Base-by-base conservation (phyloP, 192 early-diverging fungal species). In the Gryganskiella cystojenkinii region DNA sequence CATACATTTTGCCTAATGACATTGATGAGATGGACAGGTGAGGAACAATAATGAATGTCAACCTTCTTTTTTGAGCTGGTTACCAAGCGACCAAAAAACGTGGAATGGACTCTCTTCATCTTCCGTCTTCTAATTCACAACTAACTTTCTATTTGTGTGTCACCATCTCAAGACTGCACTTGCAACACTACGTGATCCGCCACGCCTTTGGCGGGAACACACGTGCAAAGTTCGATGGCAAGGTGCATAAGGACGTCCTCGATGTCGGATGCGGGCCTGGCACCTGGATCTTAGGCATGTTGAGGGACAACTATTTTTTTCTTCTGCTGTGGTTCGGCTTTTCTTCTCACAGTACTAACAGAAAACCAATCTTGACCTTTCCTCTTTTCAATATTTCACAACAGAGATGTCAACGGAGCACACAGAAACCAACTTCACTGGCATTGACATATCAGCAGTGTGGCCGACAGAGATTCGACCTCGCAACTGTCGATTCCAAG, bases 1-100 rank as follows among this genome's bases (percentile, higher is more conserved):
- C 62, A 25, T 87, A 87, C 63, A 20, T 81, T n/a, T 64, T 87
- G 11, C 85, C 85, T 0, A 85, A 84, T 43, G 85, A 87, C 34
- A 81, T 83, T 62, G 65, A 70, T 50, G 85, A 82, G 50, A 74
- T 79, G 67, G 81, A 82, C 54, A 79, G 81, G 64, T 78, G 64
- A 64, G 15, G 55, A 25, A 20, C 35, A 35, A 56, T 20, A 7
- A 56, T 7, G 34, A 35, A 40, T 34, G 35, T 31, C 33, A 56
- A 19, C 43, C 56, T n/a, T 57, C 35, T 55, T 17, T 55, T 33
- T n/a, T n/a, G n/a, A n/a, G n/a, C n/a, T n/a, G n/a, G n/a, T 40
- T 5, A 40, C 5, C 37, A 5, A 40, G 5, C 37, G 37, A 13
- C 13, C 37, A 40, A 40, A 40, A 40, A 40, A 5, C 37, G 7